Percentiles rank a stretch among this genome's conserved stretches.
Evolutionary conservation across 202 grass and related monocot genomes (phyloP).

Genomic region (Thinopyrum obtusiflorum): DNA sequence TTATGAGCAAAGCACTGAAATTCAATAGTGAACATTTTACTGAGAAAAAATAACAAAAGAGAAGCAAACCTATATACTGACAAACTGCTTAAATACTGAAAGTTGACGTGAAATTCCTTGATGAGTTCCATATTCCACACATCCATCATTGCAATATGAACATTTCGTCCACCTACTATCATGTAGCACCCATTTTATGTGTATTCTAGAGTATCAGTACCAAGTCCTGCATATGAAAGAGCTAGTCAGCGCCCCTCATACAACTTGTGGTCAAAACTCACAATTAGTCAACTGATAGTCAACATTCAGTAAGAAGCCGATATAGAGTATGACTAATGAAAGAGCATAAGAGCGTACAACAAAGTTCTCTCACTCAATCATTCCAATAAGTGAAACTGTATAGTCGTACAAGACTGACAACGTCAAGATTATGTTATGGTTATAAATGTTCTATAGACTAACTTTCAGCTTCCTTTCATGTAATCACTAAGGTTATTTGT

Average conservation of each 20-base stretch:
- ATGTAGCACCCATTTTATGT: slow-evolving; percentile 78
- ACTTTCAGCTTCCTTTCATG: not conserved
- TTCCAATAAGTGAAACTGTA: not conserved
- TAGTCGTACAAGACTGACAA: not conserved
- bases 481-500: not conserved
- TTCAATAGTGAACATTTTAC: too few species aligned
- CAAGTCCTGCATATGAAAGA: slow-evolving; percentile 53
- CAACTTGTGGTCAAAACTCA: not conserved
- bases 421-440: not conserved
- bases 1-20: too few species aligned
- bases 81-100: not conserved
- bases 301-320: not conserved
- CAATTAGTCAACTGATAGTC: not conserved
- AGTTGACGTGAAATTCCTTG: slow-evolving; percentile 83
- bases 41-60: too few species aligned
- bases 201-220: slow-evolving; percentile 74
- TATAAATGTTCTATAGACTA: not conserved
- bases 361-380: not conserved
- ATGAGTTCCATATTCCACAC: slow-evolving; percentile 67
- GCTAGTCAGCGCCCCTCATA: not conserved
- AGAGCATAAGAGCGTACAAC: not conserved
- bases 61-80: not conserved
- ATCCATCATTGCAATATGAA: slow-evolving; percentile 87
- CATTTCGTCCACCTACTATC: slow-evolving; percentile 76
- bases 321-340: not conserved